A percentile compares a stretch with the other conserved stretches of the same genome.
Evolutionary conservation across 768 basidiomycete genomes (phyloP).

Genomic region (Lentinula aciculospora): DNA sequence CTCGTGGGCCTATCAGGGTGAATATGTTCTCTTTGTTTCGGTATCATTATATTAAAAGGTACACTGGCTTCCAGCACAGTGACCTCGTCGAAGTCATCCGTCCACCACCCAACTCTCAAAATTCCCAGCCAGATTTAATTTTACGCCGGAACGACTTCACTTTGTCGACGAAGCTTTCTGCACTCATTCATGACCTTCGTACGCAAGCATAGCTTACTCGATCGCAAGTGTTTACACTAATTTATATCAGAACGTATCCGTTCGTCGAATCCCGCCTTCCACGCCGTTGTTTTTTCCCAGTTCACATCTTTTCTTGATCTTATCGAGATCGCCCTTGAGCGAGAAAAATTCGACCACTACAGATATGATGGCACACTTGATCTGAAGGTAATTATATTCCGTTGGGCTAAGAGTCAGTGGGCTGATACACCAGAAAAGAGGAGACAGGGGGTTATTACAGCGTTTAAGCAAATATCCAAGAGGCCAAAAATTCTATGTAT

Average conservation of each 20-base stretch:
- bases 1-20: conserved; percentile 61
- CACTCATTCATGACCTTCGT: conserved; percentile 71
- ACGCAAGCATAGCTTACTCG: not conserved
- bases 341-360: conserved; percentile 63
- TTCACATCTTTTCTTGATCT: conserved; percentile 86
- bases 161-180: conserved; percentile 88
- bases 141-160: conserved; percentile 80
- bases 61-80: conserved; percentile 32
- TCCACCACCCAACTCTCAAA: conserved; percentile 25
- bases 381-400: conserved; percentile 39
- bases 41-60: not conserved
- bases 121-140: conserved; percentile 38
- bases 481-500: conserved; percentile 74
- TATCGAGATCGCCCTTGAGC: conserved; percentile 64
- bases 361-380: conserved; percentile 94
- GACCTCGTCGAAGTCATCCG: conserved; percentile 62
- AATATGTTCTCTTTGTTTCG: not conserved
- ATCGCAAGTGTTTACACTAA: not conserved
- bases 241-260: conserved; percentile 46
- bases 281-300: conserved; percentile 86
- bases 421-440: conserved; percentile 24
- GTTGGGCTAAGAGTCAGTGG: not conserved
- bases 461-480: conserved; percentile 66
- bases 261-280: conserved; percentile 70
- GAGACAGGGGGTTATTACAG: conserved; percentile 65